Evolutionary conservation across 495 filamentous ascomycete species (phyloP), one percentile per base, ranked within the genome.

Genomic region (Neurospora tetraspora): DNA sequence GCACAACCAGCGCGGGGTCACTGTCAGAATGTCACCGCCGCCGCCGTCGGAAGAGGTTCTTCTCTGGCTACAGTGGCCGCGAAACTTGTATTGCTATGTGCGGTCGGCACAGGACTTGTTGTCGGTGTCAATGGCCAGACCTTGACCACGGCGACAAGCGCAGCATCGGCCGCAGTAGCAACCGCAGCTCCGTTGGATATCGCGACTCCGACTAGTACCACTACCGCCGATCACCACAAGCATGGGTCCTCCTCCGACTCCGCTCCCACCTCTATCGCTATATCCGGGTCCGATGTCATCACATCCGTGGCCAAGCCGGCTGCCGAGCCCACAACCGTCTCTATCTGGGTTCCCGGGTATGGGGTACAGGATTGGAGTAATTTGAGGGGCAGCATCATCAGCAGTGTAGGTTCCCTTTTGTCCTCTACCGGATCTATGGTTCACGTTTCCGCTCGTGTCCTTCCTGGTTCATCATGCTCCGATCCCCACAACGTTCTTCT

Each of bases 371-470:
- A 79, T 37, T 84, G 82, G 73, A 74, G 0, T 40, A 71, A 4
- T 73, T 73, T 82, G 37, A 79, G 80, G 23, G 83, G 83, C 18
- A 83, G 81, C 71, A 73, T 83, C 40, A 31, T 84, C 20, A 76
- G 76, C 27, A 80, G 76, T 20, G 82, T 83, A 76, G 59, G 80
- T 74, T 27, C 3, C 14, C 4, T 18, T 42, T 37, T n/a, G 18
- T 2, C 27, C 47, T 27, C 20, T 3, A 12, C 0, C 47, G n/a
- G 10, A 31, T 16, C 16, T n/a, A 16, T 27, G 38, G 69, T 43
- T 70, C 23, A 70, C 69, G 69, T 16, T 70, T 70, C 37, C n/a
- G 42, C 36, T n/a, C 23, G 23, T 16, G 16, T 34, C 16, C 12
- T 27, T 45, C 0, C 14, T 4, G 53, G 53, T 9, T 12, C 53